Evolutionary conservation across 2,329 filamentous ascomycete species (phyloP), one percentile per base, ranked within the genome.

Genomic region (Botrytis byssoidea): DNA sequence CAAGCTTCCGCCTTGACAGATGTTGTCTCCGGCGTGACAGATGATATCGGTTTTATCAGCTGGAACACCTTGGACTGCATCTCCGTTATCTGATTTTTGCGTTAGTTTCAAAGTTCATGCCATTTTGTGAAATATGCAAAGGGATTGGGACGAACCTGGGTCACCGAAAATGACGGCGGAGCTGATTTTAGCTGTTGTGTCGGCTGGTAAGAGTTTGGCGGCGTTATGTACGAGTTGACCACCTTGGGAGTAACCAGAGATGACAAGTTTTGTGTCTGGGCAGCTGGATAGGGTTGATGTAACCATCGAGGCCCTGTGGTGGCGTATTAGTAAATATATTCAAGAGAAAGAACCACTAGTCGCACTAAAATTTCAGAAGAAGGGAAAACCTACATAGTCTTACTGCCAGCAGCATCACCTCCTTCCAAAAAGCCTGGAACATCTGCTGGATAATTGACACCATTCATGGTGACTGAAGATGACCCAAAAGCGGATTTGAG

Each of bases 381-480:
- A 29, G 1, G n/a, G 35, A 9, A 35, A 66, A 51, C 40, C n/a
- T 57, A 65, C 85, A 88, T 86, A 72, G 79, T 82, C 51, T 78
- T 77, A 72, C 83, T 84, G 5, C 86, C 86, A 7, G 72, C 78
- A 8, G 77, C 74, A 74, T 86, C 85, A 1, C 86, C 86, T 12
- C 85, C 84, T 18, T 79, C 80, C 4, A 86, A 78, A 75, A 86
- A 87, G 0, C 86, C 86, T 1, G 75, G 72, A 22, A 84, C 73
- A 71, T 82, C 80, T 10, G 87, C 87, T 1, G 84, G 81, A 77
- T 89, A 89, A 35, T 85, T 80, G 35, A 89, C 85, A 64, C 87
- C 88, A 79, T 88, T 87, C 18, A 88, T 83, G 4, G 85, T 78
- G 69, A 84, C 84, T 57, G 80, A 80, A 14, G 79, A 80, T 35